A percentile compares a stretch with the other conserved stretches of the same genome.
Evolutionary conservation across 2,329 filamentous ascomycete genomes (phyloP).

Genomic region (Sporothrix curviconia): DNA sequence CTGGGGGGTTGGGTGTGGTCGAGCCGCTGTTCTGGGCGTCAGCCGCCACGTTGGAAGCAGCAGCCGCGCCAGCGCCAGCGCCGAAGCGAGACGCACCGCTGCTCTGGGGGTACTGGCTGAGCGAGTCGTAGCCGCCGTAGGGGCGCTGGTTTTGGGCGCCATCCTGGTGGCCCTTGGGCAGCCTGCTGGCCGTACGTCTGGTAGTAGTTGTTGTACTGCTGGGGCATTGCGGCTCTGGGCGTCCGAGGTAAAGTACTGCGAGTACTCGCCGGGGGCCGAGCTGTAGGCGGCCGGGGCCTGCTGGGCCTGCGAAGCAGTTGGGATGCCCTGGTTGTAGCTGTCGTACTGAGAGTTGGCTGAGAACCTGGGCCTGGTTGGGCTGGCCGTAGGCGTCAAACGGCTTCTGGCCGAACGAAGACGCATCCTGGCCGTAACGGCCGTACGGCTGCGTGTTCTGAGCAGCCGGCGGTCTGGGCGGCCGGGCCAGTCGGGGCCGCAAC

Average conservation of each 20-base stretch:
- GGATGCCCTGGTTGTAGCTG: slow-evolving; percentile 38
- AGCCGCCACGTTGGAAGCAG: slow-evolving; percentile 36
- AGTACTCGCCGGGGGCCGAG: slow-evolving; percentile 72
- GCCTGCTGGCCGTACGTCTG: slow-evolving; percentile 51
- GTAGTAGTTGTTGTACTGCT: slow-evolving; percentile 72
- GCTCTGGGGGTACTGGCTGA: slow-evolving; percentile 67
- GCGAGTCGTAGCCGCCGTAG: slow-evolving; percentile 69
- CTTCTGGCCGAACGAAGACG: slow-evolving; percentile 62
- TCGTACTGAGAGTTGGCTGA: slow-evolving; percentile 53
- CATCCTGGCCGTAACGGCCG: slow-evolving; percentile 60
- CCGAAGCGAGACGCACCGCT: slow-evolving; percentile 57
- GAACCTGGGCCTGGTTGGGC: slow-evolving; percentile 54
- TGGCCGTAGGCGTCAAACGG: slow-evolving; percentile 82
- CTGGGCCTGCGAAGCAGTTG: slow-evolving; percentile 37
- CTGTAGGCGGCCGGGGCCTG: slow-evolving; percentile 62
- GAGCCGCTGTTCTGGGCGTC: slow-evolving; percentile 82
- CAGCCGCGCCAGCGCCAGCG: slow-evolving; percentile 27
- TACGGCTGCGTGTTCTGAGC: slow-evolving; percentile 52
- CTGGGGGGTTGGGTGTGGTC: slow-evolving; percentile 77
- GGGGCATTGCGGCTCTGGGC: slow-evolving; percentile 60
- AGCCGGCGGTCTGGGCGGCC: slow-evolving; percentile 20
- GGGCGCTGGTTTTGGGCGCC: slow-evolving; percentile 62
- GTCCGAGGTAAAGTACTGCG: slow-evolving; percentile 71
- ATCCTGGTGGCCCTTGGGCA: slow-evolving; percentile 66
- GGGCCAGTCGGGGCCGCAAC: slow-evolving; percentile 25